Percentiles rank a stretch among this genome's conserved stretches.
phyloP scores from a whole-genome alignment of 2,329 filamentous ascomycete genomes.

The Ophiostoma sp. region DNA sequence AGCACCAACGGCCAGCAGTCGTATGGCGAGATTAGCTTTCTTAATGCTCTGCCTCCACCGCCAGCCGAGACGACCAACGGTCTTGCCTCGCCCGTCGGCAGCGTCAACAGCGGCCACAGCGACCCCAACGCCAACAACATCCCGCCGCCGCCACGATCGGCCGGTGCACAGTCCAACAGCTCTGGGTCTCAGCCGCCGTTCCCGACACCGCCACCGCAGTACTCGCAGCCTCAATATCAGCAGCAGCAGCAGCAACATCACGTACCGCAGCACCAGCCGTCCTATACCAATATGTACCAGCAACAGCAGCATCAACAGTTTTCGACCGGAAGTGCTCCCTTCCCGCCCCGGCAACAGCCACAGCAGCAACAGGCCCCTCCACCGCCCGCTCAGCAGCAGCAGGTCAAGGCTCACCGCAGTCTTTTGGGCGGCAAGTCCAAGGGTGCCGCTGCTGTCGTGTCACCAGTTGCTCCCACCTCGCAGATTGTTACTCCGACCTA shows the following conservation, averaged over 20 bases:
- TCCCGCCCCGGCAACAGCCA: slow-evolving; percentile 7
- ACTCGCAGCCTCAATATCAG: background rate
- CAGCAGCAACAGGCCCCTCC: background rate
- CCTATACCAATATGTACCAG: background rate
- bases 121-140: background rate
- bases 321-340: background rate
- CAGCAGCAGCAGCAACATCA: background rate
- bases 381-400: background rate
- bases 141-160: slow-evolving; percentile 12
- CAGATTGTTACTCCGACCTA: background rate
- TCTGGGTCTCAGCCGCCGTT: background rate
- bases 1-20: background rate
- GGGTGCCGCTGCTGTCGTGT: background rate
- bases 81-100: background rate
- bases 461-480: background rate
- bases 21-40: background rate
- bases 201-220: slow-evolving; percentile 12
- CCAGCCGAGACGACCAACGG: background rate
- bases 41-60: background rate
- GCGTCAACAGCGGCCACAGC: background rate
- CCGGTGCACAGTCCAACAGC: background rate
- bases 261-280: background rate
- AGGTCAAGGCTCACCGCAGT: background rate
- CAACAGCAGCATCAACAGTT: background rate
- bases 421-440: slow-evolving; percentile 6